Conservation (phyloP, 805 yeast genomes). For the Lachancea thermotolerans region DNA sequence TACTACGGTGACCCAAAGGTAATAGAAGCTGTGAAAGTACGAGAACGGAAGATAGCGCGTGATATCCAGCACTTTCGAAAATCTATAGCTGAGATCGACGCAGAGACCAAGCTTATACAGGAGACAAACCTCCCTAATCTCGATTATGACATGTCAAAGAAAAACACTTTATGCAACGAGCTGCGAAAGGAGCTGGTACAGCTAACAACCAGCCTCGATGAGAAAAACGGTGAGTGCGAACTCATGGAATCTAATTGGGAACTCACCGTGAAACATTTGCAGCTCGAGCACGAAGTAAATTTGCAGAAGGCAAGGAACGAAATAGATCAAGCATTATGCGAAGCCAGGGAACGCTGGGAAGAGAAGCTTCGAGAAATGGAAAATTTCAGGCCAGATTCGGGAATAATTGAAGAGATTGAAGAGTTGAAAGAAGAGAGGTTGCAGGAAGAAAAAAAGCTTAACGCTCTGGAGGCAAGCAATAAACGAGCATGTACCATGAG, state of each 20-base stretch:
- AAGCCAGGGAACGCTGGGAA: conserved; percentile 17
- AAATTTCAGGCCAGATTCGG: conserved; percentile 29
- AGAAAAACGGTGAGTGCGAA: conserved; percentile 17
- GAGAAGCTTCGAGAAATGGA: conserved; percentile 19
- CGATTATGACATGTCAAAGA: conserved; percentile 22
- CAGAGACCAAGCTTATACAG: conserved; percentile 17
- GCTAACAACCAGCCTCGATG: conserved; percentile 15
- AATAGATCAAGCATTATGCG: conserved; percentile 15
- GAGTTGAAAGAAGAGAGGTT: conserved; percentile 23
- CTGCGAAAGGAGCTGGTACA: conserved; percentile 17
- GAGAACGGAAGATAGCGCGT: conserved; percentile 27
- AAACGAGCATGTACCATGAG: conserved; percentile 8
- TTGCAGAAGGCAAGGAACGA: conserved; percentile 21
- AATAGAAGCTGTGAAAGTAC: conserved; percentile 28
- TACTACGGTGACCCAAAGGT: conserved; percentile 29
- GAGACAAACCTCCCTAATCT: conserved; percentile 20
- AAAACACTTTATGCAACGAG: conserved; percentile 16
- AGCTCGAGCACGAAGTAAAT: conserved; percentile 18
- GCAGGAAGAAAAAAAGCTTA: conserved; percentile 12
- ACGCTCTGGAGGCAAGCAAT: conserved; percentile 12
- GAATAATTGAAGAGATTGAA: conserved; percentile 24
- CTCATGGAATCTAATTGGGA: conserved; percentile 15
- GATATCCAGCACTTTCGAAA: conserved; percentile 25
- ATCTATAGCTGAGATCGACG: conserved; percentile 24
- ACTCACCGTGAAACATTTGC: conserved; percentile 16